Evolutionary conservation across 2,329 filamentous ascomycete genomes (phyloP), one percentile per base, ranked within the genome.

Genomic region (Paecilomyces niveus): DNA sequence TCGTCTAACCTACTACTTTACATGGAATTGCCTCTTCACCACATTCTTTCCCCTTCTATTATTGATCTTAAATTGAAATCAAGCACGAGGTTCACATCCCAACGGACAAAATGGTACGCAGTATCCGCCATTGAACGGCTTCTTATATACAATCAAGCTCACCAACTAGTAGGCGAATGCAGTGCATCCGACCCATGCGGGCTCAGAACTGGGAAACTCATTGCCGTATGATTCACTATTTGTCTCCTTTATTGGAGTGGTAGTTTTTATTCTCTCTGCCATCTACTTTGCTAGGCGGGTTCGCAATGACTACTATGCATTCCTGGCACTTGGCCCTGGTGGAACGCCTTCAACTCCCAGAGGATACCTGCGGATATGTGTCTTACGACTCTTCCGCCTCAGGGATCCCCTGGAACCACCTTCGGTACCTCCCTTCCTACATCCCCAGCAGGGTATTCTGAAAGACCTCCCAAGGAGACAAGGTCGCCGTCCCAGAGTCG

Each of bases 291-390:
- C 26, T 5, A 52, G 26, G 22, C 50, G 22, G 8, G 31, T 54
- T 18, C 32, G 39, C 53, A 68, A 66, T 55, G 70, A 76, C 60
- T 77, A 76, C 60, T 63, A 60, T n/a, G 62, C 63, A 31, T 77
- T 71, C 62, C 60, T 67, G 11, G 67, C 67, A n/a, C 71, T 76
- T 50, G 73, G 74, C 1, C 69, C 65, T 1, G 73, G 73, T 6
- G 74, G 74, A 0, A 93, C 89, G 0, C 89, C 90, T 0, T 82
- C 86, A 2, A 94, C 88, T 0, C 83, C 89, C 50, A 63, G 74
- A 4, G 90, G 90, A 63, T 95, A 93, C 72, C 74, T 90, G 26
- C 83, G 84, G 57, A 86, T 94, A 72, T 88, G 87, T 62, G 84
- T 85, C 73, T 83, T 93, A 54, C 85, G 87, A 10, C 75, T 92